Base-by-base conservation (phyloP, 2,329 filamentous ascomycete species). In the Peltaster fructicola region DNA sequence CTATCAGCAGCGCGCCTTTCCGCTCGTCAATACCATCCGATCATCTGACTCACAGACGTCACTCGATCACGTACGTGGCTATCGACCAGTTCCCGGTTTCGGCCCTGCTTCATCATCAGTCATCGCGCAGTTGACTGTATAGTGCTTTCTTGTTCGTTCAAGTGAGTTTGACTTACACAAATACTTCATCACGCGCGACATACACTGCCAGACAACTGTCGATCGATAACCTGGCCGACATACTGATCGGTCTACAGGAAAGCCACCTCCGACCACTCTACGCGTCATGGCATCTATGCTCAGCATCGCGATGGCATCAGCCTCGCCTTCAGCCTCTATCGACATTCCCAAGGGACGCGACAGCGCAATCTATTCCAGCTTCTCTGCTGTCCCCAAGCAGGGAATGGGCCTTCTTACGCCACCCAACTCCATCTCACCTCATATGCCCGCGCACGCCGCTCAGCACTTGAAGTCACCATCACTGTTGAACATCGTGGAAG, bases 381-480 rank as follows among this genome's bases (percentile, higher is more conserved):
- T 41, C 34, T 36, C 38, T 27, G 32, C 34, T 24, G 36, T 35
- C 31, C 41, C 42, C 29, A 38, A 44, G 29, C 40, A 40, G 32
- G 38, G 38, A 25, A 41, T 36, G 34, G 61, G 68, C 51, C 70
- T 92, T 45, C 81, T 78, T 35, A 93, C 85, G 50, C 85, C 85
- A 47, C 85, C 85, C 33, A 90, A 85, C 61, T 93, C 84, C 53
- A 82, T 93, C 50, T 93, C 84, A 33, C 85, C 85, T 23, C 74
- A 70, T 40, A 65, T 93, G 38, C 73, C 76, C 41, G 79, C 84
- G 31, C 79, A 85, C 43, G 76, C 75, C 43, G 69, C 77, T 47
- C 77, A 75, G 51, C 65, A 68, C 35, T 32, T 58, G 23, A 45
- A 52, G 37, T 52, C 57, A 31, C 50, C 55, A 26, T 47, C 54